Evolutionary conservation across 176 grass and related monocot species (phyloP).

Genomic region (Poa pratensis): DNA sequence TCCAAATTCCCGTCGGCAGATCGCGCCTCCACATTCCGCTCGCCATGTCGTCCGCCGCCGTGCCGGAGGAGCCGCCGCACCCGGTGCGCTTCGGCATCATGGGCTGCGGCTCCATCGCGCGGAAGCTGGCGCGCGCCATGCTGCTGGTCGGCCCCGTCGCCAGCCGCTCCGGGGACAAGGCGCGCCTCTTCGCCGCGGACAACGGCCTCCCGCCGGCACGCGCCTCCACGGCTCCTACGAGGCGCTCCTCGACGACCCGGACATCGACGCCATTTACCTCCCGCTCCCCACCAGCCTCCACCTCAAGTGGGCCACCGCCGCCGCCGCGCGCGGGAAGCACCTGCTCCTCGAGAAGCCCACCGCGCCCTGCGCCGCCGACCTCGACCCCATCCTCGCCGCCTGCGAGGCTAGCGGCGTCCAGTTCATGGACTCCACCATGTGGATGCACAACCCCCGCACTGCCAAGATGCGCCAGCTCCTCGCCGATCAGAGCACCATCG

Average conservation of each 20-base stretch:
- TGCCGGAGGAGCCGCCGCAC: conserved; percentile 32
- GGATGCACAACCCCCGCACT: conserved; percentile 89
- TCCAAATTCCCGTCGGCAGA: background rate
- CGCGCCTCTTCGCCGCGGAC: conserved; percentile 65
- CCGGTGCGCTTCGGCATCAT: conserved; percentile 77
- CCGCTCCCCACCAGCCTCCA: conserved; percentile 87
- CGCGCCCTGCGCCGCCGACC: conserved; percentile 66
- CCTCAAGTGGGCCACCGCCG: conserved; percentile 65
- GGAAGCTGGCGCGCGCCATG: conserved; percentile 77
- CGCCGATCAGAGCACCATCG: conserved; percentile 63
- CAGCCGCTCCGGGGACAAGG: conserved; percentile 70
- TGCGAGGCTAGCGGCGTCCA: conserved; percentile 59
- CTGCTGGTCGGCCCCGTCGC: conserved; percentile 54
- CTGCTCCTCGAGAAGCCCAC: conserved; percentile 92
- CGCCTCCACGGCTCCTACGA: conserved; percentile 72
- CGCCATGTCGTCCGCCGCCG: conserved; percentile 29
- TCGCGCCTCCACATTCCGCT: background rate
- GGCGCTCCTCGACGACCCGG: conserved; percentile 66
- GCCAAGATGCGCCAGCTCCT: conserved; percentile 78
- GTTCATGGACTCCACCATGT: conserved; percentile 96
- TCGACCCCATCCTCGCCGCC: conserved; percentile 68
- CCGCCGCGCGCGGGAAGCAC: conserved; percentile 70
- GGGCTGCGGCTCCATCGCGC: conserved; percentile 74
- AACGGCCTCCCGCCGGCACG: conserved; percentile 45
- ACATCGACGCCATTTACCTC: conserved; percentile 76